These are phyloP conservation scores for Jatropha multifida DNA, from an alignment of 441 rosid genomes.

Conservation along the genomic window DNA sequence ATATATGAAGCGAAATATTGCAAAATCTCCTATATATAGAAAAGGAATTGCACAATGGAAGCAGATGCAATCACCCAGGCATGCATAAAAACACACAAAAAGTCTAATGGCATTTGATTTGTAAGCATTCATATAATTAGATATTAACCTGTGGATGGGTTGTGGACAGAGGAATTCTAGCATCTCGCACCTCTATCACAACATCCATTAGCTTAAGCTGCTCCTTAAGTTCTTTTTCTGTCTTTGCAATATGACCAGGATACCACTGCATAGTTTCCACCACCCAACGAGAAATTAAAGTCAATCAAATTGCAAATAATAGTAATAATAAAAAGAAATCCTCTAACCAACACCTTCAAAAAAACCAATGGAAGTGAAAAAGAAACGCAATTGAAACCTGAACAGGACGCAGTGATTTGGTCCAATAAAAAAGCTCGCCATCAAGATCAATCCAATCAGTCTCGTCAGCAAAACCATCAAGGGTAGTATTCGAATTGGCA, in stretches of 20 bases:
- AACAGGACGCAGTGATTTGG: constrained; percentile 68
- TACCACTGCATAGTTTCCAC: constrained; percentile 64
- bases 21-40: too few relatives aligned
- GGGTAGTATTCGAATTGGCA: constrained; percentile 19
- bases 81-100: neutral
- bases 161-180: constrained; percentile 89
- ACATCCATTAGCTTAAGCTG: constrained; percentile 96
- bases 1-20: too few relatives aligned
- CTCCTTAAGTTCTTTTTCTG: constrained; percentile 86
- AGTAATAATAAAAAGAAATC: neutral
- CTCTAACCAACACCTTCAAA: neutral
- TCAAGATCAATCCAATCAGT: constrained; percentile 73
- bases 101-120: neutral
- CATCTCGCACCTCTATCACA: constrained; percentile 90
- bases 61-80: neutral
- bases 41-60: neutral
- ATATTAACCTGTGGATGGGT: constrained; percentile 74
- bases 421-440: constrained; percentile 75
- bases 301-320: neutral
- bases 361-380: neutral
- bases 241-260: constrained; percentile 94
- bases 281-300: constrained; percentile 3
- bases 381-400: constrained; percentile 45
- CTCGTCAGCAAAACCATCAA: constrained; percentile 39
- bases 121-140: neutral